phyloP scores from a whole-genome alignment of 192 early-diverging fungal genomes.

The Linnemannia exigua region DNA sequence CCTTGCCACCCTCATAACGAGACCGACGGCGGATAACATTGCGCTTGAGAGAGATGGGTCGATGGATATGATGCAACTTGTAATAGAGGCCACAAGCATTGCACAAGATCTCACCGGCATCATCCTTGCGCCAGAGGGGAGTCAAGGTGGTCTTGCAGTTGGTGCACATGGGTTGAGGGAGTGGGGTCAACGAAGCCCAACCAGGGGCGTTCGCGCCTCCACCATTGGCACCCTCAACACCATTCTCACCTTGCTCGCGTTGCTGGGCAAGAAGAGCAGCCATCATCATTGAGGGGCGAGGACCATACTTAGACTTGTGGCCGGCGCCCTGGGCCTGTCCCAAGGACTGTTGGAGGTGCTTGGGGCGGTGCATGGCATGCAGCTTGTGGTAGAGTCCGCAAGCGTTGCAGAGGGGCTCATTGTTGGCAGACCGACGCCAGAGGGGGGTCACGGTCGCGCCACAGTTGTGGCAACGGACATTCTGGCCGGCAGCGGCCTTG shows the following conservation, averaged over 20 bases:
- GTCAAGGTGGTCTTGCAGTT: conserved; percentile 90
- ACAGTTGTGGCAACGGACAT: conserved; percentile 75
- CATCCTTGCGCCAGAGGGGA: conserved; percentile 92
- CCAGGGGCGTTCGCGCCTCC: not conserved
- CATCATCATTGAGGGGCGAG: not conserved
- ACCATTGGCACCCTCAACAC: not conserved
- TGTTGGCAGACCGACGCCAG: conserved; percentile 91
- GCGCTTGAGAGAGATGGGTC: conserved; percentile 68
- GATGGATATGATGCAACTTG: conserved; percentile 66
- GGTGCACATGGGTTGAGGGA: conserved; percentile 68
- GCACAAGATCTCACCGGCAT: conserved; percentile 57
- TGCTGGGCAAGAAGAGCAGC: conserved; percentile 10
- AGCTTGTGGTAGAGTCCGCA: conserved; percentile 87
- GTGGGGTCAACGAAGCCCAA: conserved; percentile 66
- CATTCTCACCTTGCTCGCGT: not conserved
- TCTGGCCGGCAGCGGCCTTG: conserved; percentile 55
- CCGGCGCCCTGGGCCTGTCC: conserved; percentile 23
- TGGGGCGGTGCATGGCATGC: conserved; percentile 52
- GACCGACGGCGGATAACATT: conserved; percentile 65
- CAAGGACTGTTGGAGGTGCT: conserved; percentile 43
- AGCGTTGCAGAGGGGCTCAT: conserved; percentile 95
- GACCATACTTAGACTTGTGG: conserved; percentile 21
- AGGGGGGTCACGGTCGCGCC: conserved; percentile 90
- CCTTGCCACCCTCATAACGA: conserved; percentile 61
- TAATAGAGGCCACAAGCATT: conserved; percentile 73